Base-by-base conservation (phyloP, 305 asterid species). In the Rubia tinctorum region DNA sequence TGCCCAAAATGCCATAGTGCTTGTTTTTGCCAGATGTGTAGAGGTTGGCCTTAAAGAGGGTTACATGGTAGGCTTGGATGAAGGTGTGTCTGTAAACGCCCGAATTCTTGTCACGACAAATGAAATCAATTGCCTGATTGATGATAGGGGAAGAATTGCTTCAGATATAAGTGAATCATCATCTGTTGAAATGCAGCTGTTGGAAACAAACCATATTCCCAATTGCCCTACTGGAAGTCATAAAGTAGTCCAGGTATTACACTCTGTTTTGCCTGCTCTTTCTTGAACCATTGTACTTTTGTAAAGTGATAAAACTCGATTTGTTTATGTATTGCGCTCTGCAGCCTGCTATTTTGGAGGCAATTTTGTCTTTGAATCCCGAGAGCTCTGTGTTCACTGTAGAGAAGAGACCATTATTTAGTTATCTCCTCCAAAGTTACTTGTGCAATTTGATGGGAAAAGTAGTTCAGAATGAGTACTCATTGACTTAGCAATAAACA, bases 1-100 rank as follows among this genome's bases (percentile, higher is more conserved):
- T 80, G 89, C 90, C 67, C 93, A 81, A 83, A 77, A 80, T 56
- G 93, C 90, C 74, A 65, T 69, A 23, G 74, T 83, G 59, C 84
- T 83, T 73, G 93, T 86, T 79, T 86, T 88, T 76, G 75, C 85
- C 62, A 80, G 84, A 79, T 77, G 78, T 68, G 62, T 86, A 30
- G 87, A 86, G 77, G 87, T 82, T 80, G 71, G 71, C 76, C 49
- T 78, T 72, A 74, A 75, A 72, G 76, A 77, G 20, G 80, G 84
- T 59, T 25, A 73, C 37, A 44, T 73, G 66, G 45, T 69, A 20
- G 72, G 82, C 72, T 55, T 66, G 51, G 78, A 75, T 73, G 80
- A 49, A 60, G 78, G 77, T 53, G 75, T 69, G 43, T 72, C 77
- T 49, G 71, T 84, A 65, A 68, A 82, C 59, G 89, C 90, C 40